Conservation (phyloP, 1,139 yeast genomes). For the Pichia sp. region DNA sequence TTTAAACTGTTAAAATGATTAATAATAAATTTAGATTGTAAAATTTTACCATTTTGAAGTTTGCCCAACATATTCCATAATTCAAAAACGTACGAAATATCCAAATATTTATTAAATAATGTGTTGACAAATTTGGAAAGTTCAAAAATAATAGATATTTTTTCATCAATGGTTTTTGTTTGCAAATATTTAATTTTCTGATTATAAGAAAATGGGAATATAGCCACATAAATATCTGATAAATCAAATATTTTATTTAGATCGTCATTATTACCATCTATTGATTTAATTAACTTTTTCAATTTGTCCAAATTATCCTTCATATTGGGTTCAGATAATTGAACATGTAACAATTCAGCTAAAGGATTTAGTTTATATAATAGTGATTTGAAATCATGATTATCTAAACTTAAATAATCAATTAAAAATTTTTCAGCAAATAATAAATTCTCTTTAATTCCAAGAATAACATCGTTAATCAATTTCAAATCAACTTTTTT, state of each 20-base stretch:
- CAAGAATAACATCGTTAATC: neutral
- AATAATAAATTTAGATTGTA: constrained; percentile 41
- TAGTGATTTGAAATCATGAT: constrained; percentile 28
- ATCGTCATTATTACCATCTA: constrained; percentile 5
- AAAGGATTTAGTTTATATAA: constrained; percentile 53
- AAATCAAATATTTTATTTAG: constrained; percentile 21
- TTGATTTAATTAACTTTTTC: constrained; percentile 28
- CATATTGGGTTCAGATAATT: constrained; percentile 25
- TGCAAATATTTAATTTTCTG: constrained; percentile 41
- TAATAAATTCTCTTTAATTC: constrained; percentile 2
- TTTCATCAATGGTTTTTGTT: constrained; percentile 31
- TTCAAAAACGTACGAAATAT: constrained; percentile 45
- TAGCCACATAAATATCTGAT: constrained; percentile 49
- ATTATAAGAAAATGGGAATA: constrained; percentile 51
- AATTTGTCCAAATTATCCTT: constrained; percentile 18
- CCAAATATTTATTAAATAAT: constrained; percentile 32
- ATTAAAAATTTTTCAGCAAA: constrained; percentile 11
- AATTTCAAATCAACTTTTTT: neutral
- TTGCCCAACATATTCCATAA: constrained; percentile 45
- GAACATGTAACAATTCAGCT: constrained; percentile 53
- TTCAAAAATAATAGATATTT: constrained; percentile 35
- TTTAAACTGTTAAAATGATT: constrained; percentile 55
- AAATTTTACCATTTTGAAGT: constrained; percentile 19
- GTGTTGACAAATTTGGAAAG: constrained; percentile 29
- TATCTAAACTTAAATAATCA: constrained; percentile 4